phyloP scores from a whole-genome alignment of 495 filamentous ascomycete genomes.

The Penicillium pulvis region DNA sequence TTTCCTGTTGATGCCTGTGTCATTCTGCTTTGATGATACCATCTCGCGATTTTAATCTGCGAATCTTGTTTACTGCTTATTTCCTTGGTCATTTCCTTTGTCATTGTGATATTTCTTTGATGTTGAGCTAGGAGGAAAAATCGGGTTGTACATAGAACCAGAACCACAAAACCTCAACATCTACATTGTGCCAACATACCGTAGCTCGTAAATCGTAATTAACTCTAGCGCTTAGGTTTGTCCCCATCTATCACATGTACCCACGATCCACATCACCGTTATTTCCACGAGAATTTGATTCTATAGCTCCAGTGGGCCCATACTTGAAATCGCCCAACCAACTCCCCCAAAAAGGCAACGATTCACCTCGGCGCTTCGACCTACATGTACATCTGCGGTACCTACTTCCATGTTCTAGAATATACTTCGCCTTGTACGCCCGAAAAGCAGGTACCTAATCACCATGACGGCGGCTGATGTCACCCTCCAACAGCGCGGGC shows the following conservation, averaged over 20 bases:
- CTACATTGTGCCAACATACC: not conserved
- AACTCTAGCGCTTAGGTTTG: not conserved
- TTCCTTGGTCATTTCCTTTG: conserved; percentile 7
- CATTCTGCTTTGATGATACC: conserved; percentile 47
- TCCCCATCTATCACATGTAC: no score
- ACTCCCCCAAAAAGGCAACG: conserved; percentile 8
- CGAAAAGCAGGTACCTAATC: conserved; percentile 11
- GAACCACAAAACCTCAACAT: conserved; percentile 18
- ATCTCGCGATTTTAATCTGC: conserved; percentile 38
- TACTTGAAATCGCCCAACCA: not conserved
- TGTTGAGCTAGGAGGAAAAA: conserved; percentile 13
- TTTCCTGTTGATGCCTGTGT: conserved; percentile 30
- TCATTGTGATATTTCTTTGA: conserved; percentile 7
- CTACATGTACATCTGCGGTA: conserved; percentile 2
- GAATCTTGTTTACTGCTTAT: conserved; percentile 1
- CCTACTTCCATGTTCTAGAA: not conserved
- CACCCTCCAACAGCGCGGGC: conserved; percentile 12
- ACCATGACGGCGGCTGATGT: conserved; percentile 19
- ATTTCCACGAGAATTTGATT: conserved; percentile 14
- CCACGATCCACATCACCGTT: conserved; percentile 1
- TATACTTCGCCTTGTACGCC: conserved; percentile 8
- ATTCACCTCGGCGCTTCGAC: not conserved
- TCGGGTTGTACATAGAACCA: conserved; percentile 26
- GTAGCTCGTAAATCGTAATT: not conserved
- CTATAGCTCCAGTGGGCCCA: conserved; percentile 1